Conservation (phyloP, 2,329 filamentous ascomycete species). For the Fusarium armeniacum region DNA sequence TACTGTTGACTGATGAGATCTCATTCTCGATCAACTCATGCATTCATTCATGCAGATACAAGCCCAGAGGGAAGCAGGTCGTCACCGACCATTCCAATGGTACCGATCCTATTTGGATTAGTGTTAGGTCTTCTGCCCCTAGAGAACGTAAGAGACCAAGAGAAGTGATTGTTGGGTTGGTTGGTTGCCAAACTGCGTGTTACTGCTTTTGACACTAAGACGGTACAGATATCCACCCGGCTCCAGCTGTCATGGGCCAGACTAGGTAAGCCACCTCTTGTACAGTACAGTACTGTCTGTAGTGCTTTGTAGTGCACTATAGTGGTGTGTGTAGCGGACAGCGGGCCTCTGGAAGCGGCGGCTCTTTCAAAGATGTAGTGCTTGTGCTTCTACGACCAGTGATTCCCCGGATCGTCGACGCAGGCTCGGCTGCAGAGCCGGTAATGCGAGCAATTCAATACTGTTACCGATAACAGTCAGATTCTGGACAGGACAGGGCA, state of each 20-base stretch:
- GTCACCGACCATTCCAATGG: constrained; percentile 36
- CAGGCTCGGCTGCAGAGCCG: constrained; percentile 39
- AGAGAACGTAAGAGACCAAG: constrained; percentile 5
- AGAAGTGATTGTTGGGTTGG: constrained; percentile 30
- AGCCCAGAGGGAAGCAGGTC: not conserved
- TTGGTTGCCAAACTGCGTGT: constrained; percentile 18
- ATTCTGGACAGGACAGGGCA: not conserved
- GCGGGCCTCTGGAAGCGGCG: constrained; percentile 32
- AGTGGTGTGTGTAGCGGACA: constrained; percentile 24
- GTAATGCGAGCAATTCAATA: constrained; percentile 43
- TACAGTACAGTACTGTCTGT: constrained; percentile 34
- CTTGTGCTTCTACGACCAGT: constrained; percentile 26
- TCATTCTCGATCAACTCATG: constrained; percentile 17
- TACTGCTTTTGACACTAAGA: constrained; percentile 31
- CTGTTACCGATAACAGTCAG: constrained; percentile 31
- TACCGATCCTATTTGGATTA: constrained; percentile 33
- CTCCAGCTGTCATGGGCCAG: constrained; percentile 46
- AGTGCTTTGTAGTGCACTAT: not conserved
- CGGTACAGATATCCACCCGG: constrained; percentile 35
- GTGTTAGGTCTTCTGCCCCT: constrained; percentile 41
- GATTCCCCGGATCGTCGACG: constrained; percentile 47
- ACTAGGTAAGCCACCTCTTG: constrained; percentile 36
- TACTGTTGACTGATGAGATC: constrained; percentile 7
- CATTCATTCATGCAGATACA: constrained; percentile 5
- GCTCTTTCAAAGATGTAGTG: constrained; percentile 27